Percentiles rank a stretch among this genome's conserved stretches.
Evolutionary conservation across 345 rosid genomes (phyloP).

Genomic region (Bruguiera parviflora): DNA sequence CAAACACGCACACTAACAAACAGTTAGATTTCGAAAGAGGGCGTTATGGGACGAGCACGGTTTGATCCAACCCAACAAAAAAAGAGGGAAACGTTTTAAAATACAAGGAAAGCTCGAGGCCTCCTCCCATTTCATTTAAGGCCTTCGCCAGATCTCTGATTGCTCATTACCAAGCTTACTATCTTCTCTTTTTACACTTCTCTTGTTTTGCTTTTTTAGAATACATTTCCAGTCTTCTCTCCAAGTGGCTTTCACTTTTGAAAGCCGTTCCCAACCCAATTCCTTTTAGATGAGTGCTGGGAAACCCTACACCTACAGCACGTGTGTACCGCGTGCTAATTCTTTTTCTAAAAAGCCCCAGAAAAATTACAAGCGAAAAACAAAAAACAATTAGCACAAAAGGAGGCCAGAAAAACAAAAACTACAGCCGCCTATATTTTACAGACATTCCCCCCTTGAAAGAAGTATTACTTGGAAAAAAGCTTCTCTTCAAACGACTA

Average conservation of each 20-base stretch:
- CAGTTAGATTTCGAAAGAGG: background rate
- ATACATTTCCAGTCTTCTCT: slow-evolving; percentile 19
- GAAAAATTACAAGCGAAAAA: slow-evolving; percentile 18
- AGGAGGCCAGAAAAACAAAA: background rate
- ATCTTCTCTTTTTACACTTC: background rate
- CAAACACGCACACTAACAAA: no score
- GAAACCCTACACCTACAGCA: slow-evolving; percentile 22
- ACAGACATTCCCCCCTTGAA: slow-evolving; percentile 19
- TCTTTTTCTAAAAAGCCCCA: slow-evolving; percentile 15
- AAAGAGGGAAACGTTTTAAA: no score
- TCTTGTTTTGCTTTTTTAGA: background rate
- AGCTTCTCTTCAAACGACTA: slow-evolving; percentile 37
- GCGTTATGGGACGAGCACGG: background rate
- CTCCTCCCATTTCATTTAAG: background rate
- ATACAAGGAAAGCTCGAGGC: no score
- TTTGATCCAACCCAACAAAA: no score
- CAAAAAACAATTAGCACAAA: background rate
- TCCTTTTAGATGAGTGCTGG: slow-evolving; percentile 13
- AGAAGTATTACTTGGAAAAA: slow-evolving; percentile 31
- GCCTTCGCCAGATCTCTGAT: slow-evolving; percentile 28
- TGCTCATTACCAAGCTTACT: slow-evolving; percentile 7
- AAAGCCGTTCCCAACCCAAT: slow-evolving; percentile 22
- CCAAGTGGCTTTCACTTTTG: slow-evolving; percentile 18
- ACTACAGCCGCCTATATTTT: slow-evolving; percentile 24
- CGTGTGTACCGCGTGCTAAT: slow-evolving; percentile 7